Conservation (phyloP, 2,329 filamentous ascomycete species). For the Aspergillus brasiliensis region DNA sequence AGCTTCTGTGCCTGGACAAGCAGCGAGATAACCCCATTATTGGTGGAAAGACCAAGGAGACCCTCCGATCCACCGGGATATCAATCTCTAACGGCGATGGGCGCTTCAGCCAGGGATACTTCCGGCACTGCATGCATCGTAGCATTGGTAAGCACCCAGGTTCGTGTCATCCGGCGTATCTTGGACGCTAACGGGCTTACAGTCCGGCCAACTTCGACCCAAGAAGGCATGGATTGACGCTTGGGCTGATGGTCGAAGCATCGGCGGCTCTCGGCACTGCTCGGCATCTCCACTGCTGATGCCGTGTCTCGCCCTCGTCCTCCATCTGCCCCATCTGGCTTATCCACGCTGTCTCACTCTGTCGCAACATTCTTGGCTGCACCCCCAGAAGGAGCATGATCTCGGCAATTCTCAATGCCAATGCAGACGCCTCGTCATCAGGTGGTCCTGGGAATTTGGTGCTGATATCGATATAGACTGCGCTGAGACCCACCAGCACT, state of each 20-base stretch:
- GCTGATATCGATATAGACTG: background rate
- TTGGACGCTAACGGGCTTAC: background rate
- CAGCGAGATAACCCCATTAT: background rate
- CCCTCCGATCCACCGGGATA: background rate
- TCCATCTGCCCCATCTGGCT: background rate
- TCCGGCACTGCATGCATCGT: background rate
- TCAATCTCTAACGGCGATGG: constrained; percentile 8
- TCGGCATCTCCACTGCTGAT: background rate
- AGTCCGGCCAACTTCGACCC: background rate
- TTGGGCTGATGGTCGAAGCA: background rate
- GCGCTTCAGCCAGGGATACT: background rate
- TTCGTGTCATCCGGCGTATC: background rate
- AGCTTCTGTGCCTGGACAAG: background rate
- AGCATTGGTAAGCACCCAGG: background rate
- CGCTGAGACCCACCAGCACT: background rate
- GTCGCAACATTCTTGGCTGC: background rate
- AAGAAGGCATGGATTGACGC: background rate
- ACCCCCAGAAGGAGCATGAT: too few relatives aligned
- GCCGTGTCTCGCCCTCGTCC: background rate
- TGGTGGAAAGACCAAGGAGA: background rate
- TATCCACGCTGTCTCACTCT: background rate
- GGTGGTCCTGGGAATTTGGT: background rate
- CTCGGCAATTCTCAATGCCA: background rate
- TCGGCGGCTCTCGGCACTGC: background rate
- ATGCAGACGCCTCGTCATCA: background rate